A percentile compares a stretch with the other conserved stretches of the same genome.
Conservation (phyloP, 768 basidiomycete species). For the Pleurotus sapidus region DNA sequence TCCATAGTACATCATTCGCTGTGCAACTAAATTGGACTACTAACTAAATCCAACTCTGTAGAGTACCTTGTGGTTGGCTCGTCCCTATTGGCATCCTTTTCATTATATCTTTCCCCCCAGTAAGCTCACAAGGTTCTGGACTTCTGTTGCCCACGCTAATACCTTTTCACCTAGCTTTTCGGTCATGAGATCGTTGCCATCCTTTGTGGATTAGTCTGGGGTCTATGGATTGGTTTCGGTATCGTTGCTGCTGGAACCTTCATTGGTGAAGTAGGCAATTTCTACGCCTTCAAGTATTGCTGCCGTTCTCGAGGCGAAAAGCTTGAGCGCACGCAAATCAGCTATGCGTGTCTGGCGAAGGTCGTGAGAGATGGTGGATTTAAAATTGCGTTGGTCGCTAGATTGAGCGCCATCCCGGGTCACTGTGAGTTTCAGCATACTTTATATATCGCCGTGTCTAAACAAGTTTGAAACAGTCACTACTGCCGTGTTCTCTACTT, state of each 20-base stretch:
- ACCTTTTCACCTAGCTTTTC: conserved; percentile 51
- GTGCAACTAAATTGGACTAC: neutral
- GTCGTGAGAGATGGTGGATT: conserved; percentile 88
- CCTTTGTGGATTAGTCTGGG: conserved; percentile 89
- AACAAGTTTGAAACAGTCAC: conserved; percentile 50
- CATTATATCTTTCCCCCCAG: conserved; percentile 84
- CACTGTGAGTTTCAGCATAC: conserved; percentile 58
- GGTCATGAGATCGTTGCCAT: conserved; percentile 92
- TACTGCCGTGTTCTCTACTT: conserved; percentile 84
- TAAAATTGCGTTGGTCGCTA: conserved; percentile 73
- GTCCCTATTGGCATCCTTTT: conserved; percentile 83
- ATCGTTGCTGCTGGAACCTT: conserved; percentile 85
- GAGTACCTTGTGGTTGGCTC: conserved; percentile 60
- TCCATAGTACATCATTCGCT: neutral
- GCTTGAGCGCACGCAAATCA: conserved; percentile 53
- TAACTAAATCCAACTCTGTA: conserved; percentile 17
- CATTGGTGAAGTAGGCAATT: conserved; percentile 84
- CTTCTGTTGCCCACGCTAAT: neutral
- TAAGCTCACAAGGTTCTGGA: conserved; percentile 23
- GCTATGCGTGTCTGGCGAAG: conserved; percentile 60
- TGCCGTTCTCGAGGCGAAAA: conserved; percentile 76
- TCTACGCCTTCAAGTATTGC: conserved; percentile 84
- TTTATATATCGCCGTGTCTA: neutral
- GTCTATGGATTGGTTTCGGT: conserved; percentile 80
- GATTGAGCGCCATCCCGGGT: conserved; percentile 81